These are phyloP conservation scores for Trichophyton mentagrophytes DNA, from an alignment of 2,329 filamentous ascomycete genomes.

Conservation along the genomic window DNA sequence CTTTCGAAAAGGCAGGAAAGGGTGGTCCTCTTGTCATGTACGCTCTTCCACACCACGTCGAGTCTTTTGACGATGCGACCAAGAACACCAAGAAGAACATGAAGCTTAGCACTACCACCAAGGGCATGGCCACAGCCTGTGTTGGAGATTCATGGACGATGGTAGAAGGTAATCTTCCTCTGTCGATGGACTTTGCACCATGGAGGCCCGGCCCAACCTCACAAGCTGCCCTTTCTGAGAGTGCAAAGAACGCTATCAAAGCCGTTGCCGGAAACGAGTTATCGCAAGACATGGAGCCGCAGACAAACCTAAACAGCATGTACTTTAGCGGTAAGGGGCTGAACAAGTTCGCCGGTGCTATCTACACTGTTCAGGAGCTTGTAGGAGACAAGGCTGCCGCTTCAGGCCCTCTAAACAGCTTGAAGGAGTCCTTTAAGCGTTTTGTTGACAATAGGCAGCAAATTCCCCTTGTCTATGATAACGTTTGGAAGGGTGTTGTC, in stretches of 20 bases:
- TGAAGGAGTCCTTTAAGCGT: constrained; percentile 53
- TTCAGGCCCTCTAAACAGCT: constrained; percentile 43
- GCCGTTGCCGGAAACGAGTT: constrained; percentile 59
- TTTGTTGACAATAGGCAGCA: constrained; percentile 58
- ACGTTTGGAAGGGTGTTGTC: constrained; percentile 65
- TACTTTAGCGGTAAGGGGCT: constrained; percentile 85
- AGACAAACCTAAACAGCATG: constrained; percentile 71
- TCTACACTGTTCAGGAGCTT: constrained; percentile 54
- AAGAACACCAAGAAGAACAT: constrained; percentile 40
- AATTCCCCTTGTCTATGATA: constrained; percentile 45
- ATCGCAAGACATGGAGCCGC: constrained; percentile 57
- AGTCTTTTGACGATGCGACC: constrained; percentile 54
- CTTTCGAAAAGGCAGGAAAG: constrained; percentile 59
- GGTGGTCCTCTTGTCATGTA: constrained; percentile 61
- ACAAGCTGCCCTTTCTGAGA: constrained; percentile 28
- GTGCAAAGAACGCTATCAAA: constrained; percentile 48
- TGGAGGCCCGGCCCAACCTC: constrained; percentile 48
- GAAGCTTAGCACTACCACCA: constrained; percentile 66
- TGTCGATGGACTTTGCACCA: constrained; percentile 62
- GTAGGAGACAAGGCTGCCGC: constrained; percentile 47
- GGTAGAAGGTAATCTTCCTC: constrained; percentile 59
- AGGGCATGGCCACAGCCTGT: constrained; percentile 64
- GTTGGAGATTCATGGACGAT: constrained; percentile 64
- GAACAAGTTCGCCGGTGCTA: constrained; percentile 60
- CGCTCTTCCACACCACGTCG: constrained; percentile 71